Evolutionary conservation across 2,329 filamentous ascomycete species (phyloP).

Genomic region (Stagonosporopsis cucurbitacearum): DNA sequence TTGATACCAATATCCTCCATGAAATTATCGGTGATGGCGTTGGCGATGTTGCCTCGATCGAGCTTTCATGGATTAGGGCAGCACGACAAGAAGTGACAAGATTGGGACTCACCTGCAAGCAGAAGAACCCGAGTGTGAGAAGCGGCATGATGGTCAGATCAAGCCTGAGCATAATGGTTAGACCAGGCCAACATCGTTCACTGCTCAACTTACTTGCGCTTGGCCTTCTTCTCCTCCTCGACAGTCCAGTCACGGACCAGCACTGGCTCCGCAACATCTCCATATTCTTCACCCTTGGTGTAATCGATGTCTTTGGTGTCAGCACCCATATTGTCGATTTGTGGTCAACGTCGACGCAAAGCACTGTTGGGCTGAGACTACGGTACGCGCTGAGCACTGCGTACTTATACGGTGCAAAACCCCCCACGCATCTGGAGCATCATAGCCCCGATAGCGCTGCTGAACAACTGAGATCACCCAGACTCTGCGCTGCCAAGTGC

Average conservation of each 20-base stretch:
- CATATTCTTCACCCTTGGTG: constrained; percentile 5
- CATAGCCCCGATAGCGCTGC: constrained; percentile 9
- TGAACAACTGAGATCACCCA: neutral
- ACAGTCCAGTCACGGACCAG: constrained; percentile 32
- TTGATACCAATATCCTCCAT: constrained; percentile 33
- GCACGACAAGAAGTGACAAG: neutral
- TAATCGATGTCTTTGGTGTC: constrained; percentile 18
- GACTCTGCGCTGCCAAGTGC: constrained; percentile 15
- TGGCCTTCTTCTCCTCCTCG: constrained; percentile 39
- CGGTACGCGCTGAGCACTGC: neutral
- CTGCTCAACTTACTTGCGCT: constrained; percentile 33
- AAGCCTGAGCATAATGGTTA: constrained; percentile 7
- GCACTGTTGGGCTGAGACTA: neutral
- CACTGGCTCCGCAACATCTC: neutral
- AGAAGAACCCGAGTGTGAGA: constrained; percentile 46
- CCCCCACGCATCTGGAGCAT: neutral
- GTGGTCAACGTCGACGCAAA: neutral
- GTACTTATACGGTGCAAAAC: constrained; percentile 9
- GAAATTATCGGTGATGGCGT: constrained; percentile 38
- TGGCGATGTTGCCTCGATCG: constrained; percentile 52
- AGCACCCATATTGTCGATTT: neutral
- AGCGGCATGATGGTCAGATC: constrained; percentile 40
- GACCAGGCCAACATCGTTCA: neutral
- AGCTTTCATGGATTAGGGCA: constrained; percentile 32
- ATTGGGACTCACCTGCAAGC: constrained; percentile 23